Evolutionary conservation across 306 rosid genomes (phyloP), one percentile per base, ranked within the genome.

Genomic region (cucumber (Cucumis sativus)): DNA sequence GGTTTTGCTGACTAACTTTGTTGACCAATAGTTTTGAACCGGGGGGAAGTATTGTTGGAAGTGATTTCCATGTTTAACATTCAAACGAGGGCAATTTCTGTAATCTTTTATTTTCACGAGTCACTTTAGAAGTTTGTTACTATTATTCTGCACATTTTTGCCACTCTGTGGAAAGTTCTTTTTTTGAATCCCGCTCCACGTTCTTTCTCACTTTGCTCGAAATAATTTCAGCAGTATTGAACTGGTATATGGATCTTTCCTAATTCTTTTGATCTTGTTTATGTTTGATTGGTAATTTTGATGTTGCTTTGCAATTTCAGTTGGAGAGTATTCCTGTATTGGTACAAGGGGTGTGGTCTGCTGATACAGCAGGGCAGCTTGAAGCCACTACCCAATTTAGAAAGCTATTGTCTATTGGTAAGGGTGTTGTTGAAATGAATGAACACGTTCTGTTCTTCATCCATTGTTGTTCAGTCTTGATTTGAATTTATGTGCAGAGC

Each of bases 351-450:
- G 61, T 88, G 17, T 88, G 88, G 90, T 89, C 88, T 80, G 82
- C 76, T 11, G 88, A 88, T 79, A 78, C 84, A n/a, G 55, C 78
- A 21, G n/a, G 76, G 20, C 90, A 87, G 78, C 79, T 88, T 82
- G 96, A 88, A 73, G 88, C 93, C 18, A 87, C 93, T n/a, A 83
- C 85, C 30, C 87, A 88, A 79, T 86, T 91, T 75, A 83, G 89
- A 69, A 87, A 84, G 82, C 79, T 91, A 54, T 51, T 91, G 58
- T 85, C 93, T 43, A 88, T 90, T 56, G 95, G 95, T 86, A 74
- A 60, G 78, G 6, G 41, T 30, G 47, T 59, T 77, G 37, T 40
- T 70, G 11, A 23, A 43, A 43, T 70, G 0, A 47, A 21, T 23
- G 20, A 43, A 70, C 2, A 37, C 75, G 15, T 45, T 21, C 7